These are phyloP conservation scores for Brassica hybrid DNA, from an alignment of 441 rosid genomes.

Conservation along the genomic window DNA sequence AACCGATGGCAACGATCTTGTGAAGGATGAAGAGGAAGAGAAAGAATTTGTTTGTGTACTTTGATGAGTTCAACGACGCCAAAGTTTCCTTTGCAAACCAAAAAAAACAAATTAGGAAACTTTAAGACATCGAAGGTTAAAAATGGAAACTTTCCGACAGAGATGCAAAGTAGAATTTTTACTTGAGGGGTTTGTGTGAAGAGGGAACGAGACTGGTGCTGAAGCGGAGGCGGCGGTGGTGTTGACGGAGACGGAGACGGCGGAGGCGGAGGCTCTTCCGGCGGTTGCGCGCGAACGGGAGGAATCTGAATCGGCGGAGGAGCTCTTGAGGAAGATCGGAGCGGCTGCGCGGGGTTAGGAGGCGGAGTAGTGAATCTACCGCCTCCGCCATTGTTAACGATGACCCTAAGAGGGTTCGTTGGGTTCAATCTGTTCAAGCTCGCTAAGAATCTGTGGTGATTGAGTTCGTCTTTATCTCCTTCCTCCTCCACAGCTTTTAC, in stretches of 20 bases:
- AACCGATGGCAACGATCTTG: conserved; percentile 60
- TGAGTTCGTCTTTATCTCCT: conserved; percentile 44
- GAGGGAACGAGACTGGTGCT: conserved; percentile 71
- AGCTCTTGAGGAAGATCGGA: conserved; percentile 29
- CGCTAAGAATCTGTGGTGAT: conserved; percentile 44
- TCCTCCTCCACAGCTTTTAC: conserved; percentile 40
- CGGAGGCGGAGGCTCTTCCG: conserved; percentile 38
- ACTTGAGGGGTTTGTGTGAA: conserved; percentile 81
- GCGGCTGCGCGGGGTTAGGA: conserved; percentile 45
- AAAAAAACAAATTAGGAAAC: conserved; percentile 3
- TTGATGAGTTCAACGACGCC: conserved; percentile 74
- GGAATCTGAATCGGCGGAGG: conserved; percentile 28
- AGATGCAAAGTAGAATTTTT: conserved; percentile 32
- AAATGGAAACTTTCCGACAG: conserved; percentile 14
- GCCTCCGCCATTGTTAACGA: conserved; percentile 47
- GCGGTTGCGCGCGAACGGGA: conserved; percentile 33
- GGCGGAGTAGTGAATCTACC: conserved; percentile 50
- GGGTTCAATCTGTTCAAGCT: conserved; percentile 77
- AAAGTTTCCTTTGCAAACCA: conserved; percentile 56
- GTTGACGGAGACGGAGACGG: conserved; percentile 17
- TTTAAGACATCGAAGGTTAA: background rate
- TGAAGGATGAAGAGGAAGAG: conserved; percentile 74
- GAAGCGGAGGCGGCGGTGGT: conserved; percentile 26
- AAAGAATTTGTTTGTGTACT: conserved; percentile 58
- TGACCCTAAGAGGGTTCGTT: conserved; percentile 82